Base-by-base conservation (phyloP, 2,329 filamentous ascomycete genomes). In the Venturia aucupariae region DNA sequence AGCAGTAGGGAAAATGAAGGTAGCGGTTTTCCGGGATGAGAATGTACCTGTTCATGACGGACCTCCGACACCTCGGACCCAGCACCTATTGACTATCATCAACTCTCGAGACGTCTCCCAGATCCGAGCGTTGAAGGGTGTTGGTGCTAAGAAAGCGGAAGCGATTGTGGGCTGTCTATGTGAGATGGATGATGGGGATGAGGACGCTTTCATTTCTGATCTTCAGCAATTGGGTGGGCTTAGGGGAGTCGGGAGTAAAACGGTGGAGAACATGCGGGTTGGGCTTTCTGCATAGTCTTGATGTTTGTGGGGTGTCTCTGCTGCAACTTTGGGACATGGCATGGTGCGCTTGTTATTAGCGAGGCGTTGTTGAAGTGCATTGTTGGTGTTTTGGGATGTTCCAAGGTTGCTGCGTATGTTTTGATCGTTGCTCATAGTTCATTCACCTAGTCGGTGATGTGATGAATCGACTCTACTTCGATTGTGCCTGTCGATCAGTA, bases 101-200 rank as follows among this genome's bases (percentile, higher is more conserved):
- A 92, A 92, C 77, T 90, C 87, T 24, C 82, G 86, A 60, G 86
- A 92, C 66, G 75, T 88, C 22, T 77, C 77, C 17, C 79, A 83
- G 71, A 91, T 92, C 74, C 83, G 82, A 70, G 77, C 83, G 3
- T 79, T 92, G 1, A 85, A 85, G 46, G 89, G 89, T 1, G 86
- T 92, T 13, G 89, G 89, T 0, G 80, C 84, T 1, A 91, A 90
- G 77, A 89, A 87, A 73, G 89, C 89, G 2, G 78, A 81, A 65
- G 76, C 75, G 13, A 82, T 82, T 44, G 79, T 81, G 0, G 77
- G 78, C 46, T 78, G 75, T 66, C 68, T 82, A 15, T 75, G 78
- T 39, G 79, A 80, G 67, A 73, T 80, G 72, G 77, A 78, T n/a
- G 72, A 74, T 17, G 76, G 71, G 5, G 74, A 75, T 59, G 64